Evolutionary conservation across 352 stramenopile species (phyloP).

Genomic region (Pythium periplocum): DNA sequence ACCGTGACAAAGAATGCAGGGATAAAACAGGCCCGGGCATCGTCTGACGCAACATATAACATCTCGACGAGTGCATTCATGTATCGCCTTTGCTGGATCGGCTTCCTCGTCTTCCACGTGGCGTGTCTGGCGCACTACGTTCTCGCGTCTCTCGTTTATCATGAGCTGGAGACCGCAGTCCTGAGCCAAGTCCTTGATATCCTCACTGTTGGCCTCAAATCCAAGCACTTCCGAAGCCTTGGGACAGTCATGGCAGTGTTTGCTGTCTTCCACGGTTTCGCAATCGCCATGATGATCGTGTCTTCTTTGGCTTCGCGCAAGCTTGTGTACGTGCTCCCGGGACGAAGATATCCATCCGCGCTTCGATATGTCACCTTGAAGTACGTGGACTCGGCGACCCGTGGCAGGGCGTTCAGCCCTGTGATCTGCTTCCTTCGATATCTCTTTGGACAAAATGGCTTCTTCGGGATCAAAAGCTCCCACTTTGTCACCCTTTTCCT

Average conservation of each 20-base stretch:
- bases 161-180: not conserved
- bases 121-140: not conserved
- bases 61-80: not conserved
- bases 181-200: not conserved
- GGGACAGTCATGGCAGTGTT: not conserved
- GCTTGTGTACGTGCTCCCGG: too few species aligned
- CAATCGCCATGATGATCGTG: not conserved
- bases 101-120: not conserved
- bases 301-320: not conserved
- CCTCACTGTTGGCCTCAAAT: not conserved
- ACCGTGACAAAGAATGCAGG: too few species aligned
- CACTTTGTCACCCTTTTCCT: slow-evolving; percentile 1
- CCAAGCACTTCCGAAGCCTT: not conserved
- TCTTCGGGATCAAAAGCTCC: not conserved
- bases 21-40: too few species aligned
- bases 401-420: too few species aligned
- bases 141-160: not conserved
- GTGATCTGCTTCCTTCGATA: too few species aligned
- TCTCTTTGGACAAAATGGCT: slow-evolving; percentile 1
- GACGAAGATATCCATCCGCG: too few species aligned
- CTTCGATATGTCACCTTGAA: too few species aligned
- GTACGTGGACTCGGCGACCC: too few species aligned
- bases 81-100: not conserved
- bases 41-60: too few species aligned
- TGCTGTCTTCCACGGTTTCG: not conserved